phyloP scores from a whole-genome alignment of 2,329 filamentous ascomycete genomes.

The Sclerotinia spermophila region DNA sequence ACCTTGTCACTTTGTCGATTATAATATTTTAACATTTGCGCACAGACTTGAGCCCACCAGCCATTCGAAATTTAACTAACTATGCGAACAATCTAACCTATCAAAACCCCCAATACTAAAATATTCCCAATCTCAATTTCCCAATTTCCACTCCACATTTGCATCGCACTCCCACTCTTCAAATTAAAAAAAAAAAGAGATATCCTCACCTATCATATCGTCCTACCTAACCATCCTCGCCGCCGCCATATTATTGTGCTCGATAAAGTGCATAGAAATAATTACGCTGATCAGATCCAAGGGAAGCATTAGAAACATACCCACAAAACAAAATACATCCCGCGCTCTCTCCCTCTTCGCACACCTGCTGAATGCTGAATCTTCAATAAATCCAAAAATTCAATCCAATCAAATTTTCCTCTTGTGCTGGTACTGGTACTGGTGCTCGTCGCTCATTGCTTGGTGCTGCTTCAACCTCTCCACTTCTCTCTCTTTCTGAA shows the following conservation, averaged over 20 bases:
- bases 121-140: background rate
- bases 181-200: background rate
- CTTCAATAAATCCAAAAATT: background rate
- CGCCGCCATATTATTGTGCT: background rate
- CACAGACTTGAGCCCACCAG: constrained; percentile 8
- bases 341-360: background rate
- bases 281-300: constrained; percentile 7
- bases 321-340: background rate
- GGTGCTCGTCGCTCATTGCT: background rate
- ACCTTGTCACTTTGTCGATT: background rate
- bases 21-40: background rate
- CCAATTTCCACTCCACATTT: background rate
- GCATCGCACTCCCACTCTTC: constrained; percentile 9
- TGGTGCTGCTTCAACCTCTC: background rate
- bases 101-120: background rate
- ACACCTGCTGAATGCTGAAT: constrained; percentile 1
- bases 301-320: background rate
- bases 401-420: background rate
- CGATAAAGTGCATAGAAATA: background rate
- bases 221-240: constrained; percentile 5
- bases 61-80: background rate
- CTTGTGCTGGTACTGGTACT: constrained; percentile 1
- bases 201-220: constrained; percentile 1
- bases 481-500: background rate
- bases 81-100: background rate